Evolutionary conservation across 2,329 filamentous ascomycete species (phyloP).

Genomic region (Colletotrichum sp.): DNA sequence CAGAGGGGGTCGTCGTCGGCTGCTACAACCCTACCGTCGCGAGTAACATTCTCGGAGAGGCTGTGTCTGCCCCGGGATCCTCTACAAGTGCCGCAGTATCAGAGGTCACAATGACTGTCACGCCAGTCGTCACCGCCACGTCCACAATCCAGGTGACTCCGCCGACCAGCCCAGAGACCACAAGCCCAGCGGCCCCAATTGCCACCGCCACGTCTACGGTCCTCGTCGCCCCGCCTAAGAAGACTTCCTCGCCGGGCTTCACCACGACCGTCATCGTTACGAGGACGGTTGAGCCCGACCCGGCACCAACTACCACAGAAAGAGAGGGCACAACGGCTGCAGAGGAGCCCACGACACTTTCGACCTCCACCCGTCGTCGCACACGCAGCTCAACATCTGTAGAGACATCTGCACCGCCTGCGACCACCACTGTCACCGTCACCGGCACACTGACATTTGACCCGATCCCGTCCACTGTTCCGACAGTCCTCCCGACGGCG

Average conservation of each 20-base stretch:
- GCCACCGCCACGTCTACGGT: constrained; percentile 14
- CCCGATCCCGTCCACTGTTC: not conserved
- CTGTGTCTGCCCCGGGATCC: constrained; percentile 20
- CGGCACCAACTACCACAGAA: not conserved
- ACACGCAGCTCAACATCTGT: not conserved
- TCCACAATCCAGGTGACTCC: constrained; percentile 17
- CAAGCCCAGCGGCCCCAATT: not conserved
- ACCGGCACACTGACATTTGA: not conserved
- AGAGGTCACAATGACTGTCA: constrained; percentile 4
- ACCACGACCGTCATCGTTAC: constrained; percentile 17
- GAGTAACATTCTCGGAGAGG: constrained; percentile 44
- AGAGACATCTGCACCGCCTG: not conserved
- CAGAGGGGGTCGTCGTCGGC: constrained; percentile 51
- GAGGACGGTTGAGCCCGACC: not conserved
- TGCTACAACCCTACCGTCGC: constrained; percentile 50
- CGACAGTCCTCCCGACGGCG: not conserved
- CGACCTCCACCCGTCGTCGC: not conserved
- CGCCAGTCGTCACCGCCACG: constrained; percentile 6
- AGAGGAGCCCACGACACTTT: constrained; percentile 11
- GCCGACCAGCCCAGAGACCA: not conserved
- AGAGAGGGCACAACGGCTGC: not conserved
- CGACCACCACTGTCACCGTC: not conserved
- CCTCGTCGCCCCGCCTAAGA: not conserved
- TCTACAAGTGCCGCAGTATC: not conserved
- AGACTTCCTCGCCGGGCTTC: not conserved